phyloP scores from a whole-genome alignment of 768 basidiomycete species.

The Kwoniella sp. region DNA sequence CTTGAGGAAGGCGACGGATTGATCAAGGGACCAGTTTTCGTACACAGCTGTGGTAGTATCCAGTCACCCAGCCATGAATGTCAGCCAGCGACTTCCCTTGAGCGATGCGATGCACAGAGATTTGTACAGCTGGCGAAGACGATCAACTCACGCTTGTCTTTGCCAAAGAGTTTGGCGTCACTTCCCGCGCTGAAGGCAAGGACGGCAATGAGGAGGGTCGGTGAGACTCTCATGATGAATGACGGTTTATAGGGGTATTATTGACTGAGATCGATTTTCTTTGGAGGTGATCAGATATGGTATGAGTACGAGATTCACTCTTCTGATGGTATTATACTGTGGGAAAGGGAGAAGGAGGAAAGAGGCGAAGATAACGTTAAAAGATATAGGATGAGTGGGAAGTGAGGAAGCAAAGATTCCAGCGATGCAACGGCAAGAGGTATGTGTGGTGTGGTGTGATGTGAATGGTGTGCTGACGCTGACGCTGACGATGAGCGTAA shows the following conservation, averaged over 20 bases:
- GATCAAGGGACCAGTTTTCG: conserved; percentile 65
- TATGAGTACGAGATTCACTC: background rate
- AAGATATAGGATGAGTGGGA: conserved; percentile 4
- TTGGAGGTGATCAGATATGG: background rate
- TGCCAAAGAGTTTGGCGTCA: conserved; percentile 50
- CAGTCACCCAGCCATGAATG: background rate
- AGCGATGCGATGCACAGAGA: conserved; percentile 12
- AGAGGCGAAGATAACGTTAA: background rate
- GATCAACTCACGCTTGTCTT: conserved; percentile 56
- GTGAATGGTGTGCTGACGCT: background rate
- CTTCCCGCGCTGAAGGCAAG: conserved; percentile 58
- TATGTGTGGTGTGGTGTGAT: background rate
- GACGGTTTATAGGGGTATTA: background rate
- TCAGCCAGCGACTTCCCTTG: too few species aligned
- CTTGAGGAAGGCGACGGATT: conserved; percentile 72
- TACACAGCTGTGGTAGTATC: conserved; percentile 41
- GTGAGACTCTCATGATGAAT: conserved; percentile 42
- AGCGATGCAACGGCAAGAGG: background rate
- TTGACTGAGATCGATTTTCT: background rate
- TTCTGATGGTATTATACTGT: background rate
- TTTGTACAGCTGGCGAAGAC: conserved; percentile 26
- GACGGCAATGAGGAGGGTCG: conserved; percentile 56
- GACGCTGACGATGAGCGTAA: too few species aligned
- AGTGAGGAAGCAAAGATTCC: conserved; percentile 8
- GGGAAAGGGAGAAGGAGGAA: background rate